Evolutionary conservation across 1,139 yeast genomes (phyloP).

Genomic region (Yarrowia galli): DNA sequence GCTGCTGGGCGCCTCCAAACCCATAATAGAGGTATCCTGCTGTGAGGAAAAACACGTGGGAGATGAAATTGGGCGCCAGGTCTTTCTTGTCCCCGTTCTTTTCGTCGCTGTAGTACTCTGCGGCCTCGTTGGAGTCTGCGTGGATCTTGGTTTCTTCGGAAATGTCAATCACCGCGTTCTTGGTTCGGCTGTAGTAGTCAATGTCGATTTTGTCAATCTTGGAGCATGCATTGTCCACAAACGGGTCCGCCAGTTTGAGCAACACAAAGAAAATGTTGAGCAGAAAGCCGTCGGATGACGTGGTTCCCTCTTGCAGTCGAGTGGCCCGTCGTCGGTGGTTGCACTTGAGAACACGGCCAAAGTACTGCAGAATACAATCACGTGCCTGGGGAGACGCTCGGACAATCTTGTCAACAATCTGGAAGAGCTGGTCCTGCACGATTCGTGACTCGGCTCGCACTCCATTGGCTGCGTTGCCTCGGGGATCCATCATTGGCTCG

Average conservation of each 20-base stretch:
- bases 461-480: slow-evolving; percentile 26
- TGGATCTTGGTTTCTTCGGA: slow-evolving; percentile 83
- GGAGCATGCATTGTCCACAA: slow-evolving; percentile 63
- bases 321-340: slow-evolving; percentile 85
- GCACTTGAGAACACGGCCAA: slow-evolving; percentile 73
- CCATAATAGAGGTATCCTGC: slow-evolving; percentile 87
- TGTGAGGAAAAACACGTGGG: slow-evolving; percentile 84
- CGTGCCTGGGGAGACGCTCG: slow-evolving; percentile 76
- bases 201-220: slow-evolving; percentile 81
- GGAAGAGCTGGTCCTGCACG: slow-evolving; percentile 58
- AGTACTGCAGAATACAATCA: slow-evolving; percentile 65
- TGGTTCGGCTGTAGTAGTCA: slow-evolving; percentile 61
- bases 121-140: slow-evolving; percentile 74
- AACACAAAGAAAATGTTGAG: slow-evolving; percentile 73
- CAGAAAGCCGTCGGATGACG: slow-evolving; percentile 85
- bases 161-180: slow-evolving; percentile 62
- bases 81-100: slow-evolving; percentile 48
- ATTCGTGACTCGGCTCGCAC: slow-evolving; percentile 48
- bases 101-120: slow-evolving; percentile 56
- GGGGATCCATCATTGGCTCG: slow-evolving; percentile 29
- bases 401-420: slow-evolving; percentile 74
- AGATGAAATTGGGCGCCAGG: slow-evolving; percentile 71
- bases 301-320: slow-evolving; percentile 51
- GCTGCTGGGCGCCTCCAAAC: slow-evolving; percentile 74
- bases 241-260: slow-evolving; percentile 80